These are phyloP conservation scores for Podospora pseudoanserina DNA, from an alignment of 495 filamentous ascomycete species.

Conservation along the genomic window DNA sequence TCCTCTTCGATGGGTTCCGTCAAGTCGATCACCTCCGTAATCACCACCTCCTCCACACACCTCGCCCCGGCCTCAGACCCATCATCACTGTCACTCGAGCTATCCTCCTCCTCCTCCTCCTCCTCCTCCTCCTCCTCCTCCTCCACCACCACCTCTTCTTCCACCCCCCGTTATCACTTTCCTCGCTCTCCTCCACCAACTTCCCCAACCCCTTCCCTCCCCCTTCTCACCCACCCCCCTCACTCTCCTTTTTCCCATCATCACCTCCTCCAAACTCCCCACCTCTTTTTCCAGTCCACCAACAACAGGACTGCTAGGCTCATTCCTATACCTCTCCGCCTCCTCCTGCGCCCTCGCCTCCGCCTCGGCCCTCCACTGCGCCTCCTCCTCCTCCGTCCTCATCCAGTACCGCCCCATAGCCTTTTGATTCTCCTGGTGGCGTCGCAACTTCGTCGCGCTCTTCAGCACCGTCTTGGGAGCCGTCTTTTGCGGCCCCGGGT, in stretches of 20 bases:
- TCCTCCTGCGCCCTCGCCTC: slow-evolving; percentile 29
- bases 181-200: neutral
- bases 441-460: slow-evolving; percentile 30
- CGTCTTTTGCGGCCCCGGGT: slow-evolving; percentile 25
- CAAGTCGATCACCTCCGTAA: neutral
- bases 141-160: no score
- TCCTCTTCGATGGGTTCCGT: neutral
- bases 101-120: slow-evolving; percentile 13
- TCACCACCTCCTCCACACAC: neutral
- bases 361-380: slow-evolving; percentile 28
- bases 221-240: neutral
- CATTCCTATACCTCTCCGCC: slow-evolving; percentile 30
- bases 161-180: no score
- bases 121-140: no score
- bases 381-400: slow-evolving; percentile 35
- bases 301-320: slow-evolving; percentile 21
- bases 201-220: slow-evolving; percentile 12
- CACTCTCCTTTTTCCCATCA: neutral
- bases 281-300: neutral
- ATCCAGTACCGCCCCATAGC: slow-evolving; percentile 37
- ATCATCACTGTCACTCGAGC: slow-evolving; percentile 12
- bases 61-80: slow-evolving; percentile 13
- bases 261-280: neutral
- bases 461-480: slow-evolving; percentile 22
- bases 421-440: slow-evolving; percentile 34